Base-by-base conservation (phyloP, 805 yeast species). In the Ascoidea asiatica region DNA sequence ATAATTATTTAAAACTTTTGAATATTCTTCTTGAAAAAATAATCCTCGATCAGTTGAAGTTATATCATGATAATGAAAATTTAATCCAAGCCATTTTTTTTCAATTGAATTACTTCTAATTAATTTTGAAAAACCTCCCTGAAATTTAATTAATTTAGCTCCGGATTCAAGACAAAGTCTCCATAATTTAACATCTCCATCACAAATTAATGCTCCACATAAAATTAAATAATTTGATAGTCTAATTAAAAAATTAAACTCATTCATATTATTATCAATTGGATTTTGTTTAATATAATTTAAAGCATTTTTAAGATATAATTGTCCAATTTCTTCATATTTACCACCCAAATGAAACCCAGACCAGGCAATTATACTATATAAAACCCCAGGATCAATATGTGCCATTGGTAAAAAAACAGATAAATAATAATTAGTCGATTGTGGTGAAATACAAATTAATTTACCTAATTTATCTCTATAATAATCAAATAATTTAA, bases 161-260 rank as follows among this genome's bases (percentile, higher is more conserved):
- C 88, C 87, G 69, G 77, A 70, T 38, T 70, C 69, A 46, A 85
- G 63, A 53, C 79, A 75, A 21, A 73, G 66, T 2, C 81, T 72
- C 95, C 95, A 85, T 54, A 78, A 75, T 36, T 69, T 69, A 35
- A 82, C 86, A 57, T 85, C 94, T 5, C 95, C 95, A 50, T 77
- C 72, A 60, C 90, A 84, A 44, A 85, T 81, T 55, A 83, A 88
- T 1, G 85, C 89, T n/a, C 82, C 86, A 51, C 83, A 74, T 43
- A 84, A 65, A 43, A 85, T 74, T 49, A 84, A 60, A 44, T 81
- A 64, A 17, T 80, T 73, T 1, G 94, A 89, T 40, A 84, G 56
- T 47, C 79, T 70, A 50, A 62, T 53, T 15, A 66, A 57, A 7
- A 60, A 43, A 43, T 65, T 62, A 21, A 68, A 58, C 19, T 43